Evolutionary conservation across 2,329 filamentous ascomycete species (phyloP).

Genomic region (Eutypa lata): DNA sequence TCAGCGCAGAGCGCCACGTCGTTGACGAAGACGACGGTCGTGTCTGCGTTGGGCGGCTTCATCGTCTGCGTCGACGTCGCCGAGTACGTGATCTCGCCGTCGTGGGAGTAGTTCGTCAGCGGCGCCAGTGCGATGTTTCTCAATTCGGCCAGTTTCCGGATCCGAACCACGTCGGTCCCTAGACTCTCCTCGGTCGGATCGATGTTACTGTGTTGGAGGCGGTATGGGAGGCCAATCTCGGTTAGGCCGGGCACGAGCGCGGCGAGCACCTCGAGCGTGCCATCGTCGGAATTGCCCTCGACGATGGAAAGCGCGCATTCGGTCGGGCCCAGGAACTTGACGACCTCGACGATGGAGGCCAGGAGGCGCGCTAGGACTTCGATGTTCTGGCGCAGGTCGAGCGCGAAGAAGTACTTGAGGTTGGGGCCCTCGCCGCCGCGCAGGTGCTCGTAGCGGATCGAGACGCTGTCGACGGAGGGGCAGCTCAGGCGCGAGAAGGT

Average conservation of each 20-base stretch:
- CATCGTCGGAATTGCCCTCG: slow-evolving; percentile 53
- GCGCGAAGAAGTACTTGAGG: slow-evolving; percentile 47
- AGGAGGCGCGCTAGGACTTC: slow-evolving; percentile 47
- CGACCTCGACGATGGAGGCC: slow-evolving; percentile 47
- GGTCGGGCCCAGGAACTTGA: slow-evolving; percentile 46
- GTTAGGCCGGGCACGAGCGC: slow-evolving; percentile 37
- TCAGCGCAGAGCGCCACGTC: slow-evolving; percentile 51
- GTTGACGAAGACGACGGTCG: slow-evolving; percentile 51
- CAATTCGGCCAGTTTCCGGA: slow-evolving; percentile 46
- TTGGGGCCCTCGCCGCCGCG: neutral
- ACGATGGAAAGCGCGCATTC: slow-evolving; percentile 54
- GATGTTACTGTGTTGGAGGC: slow-evolving; percentile 39
- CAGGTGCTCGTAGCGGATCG: slow-evolving; percentile 1
- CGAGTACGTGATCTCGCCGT: slow-evolving; percentile 14
- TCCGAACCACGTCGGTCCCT: slow-evolving; percentile 35
- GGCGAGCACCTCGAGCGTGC: slow-evolving; percentile 47
- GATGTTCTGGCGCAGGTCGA: slow-evolving; percentile 47
- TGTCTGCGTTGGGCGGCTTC: slow-evolving; percentile 23
- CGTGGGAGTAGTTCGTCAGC: slow-evolving; percentile 25
- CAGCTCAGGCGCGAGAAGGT: neutral
- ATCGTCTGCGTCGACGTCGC: neutral
- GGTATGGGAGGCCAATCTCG: slow-evolving; percentile 36
- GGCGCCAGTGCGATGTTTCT: slow-evolving; percentile 52
- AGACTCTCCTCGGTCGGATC: slow-evolving; percentile 30
- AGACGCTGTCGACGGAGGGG: neutral